Evolutionary conservation across 2,329 filamentous ascomycete species (phyloP), one percentile per base, ranked within the genome.

Genomic region (Escovopsis weberi): DNA sequence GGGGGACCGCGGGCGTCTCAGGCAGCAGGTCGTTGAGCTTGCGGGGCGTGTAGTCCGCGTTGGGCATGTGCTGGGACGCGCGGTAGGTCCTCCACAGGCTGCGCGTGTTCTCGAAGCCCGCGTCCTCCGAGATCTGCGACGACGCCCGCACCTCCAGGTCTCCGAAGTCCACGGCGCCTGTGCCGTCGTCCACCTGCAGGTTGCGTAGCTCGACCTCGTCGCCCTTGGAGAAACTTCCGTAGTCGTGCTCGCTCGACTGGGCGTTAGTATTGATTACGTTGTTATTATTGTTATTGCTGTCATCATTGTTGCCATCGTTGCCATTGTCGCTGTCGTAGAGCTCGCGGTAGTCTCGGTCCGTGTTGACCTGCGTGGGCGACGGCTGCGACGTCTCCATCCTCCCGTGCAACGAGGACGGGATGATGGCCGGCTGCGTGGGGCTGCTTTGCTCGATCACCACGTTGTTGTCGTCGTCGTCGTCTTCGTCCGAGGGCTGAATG

Each of bases 321-420:
- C 15, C 15, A 15, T 2, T 15, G 9, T 55, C 39, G 26, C 55
- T 40, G 10, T 55, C 47, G 45, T 49, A 59, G 46, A 56, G 69
- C 62, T 48, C 64, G 58, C 68, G 66, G 49, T 78, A 78, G 55
- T 74, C 74, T 33, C 73, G 68, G 38, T 64, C 71, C 37, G 69
- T 65, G 48, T 78, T 78, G 45, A 66, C 60, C 55, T 78, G 74
- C 1, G 74, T 78, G 1, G 69, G 68, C 9, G 72, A 72, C 43
- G 69, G 64, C 35, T 70, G 66, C 10, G 69, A 72, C n/a, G 55
- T 59, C 30, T 69, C 62, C 60, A 66, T 70, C 41, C 30, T 67
- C 45, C 45, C 47, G 26, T 48, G 46, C 42, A 44, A 30, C 12
- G 28, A 30, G 28, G 28, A 10, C 6, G 28, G 15, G 15, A 15